Conservation (phyloP, 371 early-diverging fungal species). For the Mucor lusitanicus region DNA sequence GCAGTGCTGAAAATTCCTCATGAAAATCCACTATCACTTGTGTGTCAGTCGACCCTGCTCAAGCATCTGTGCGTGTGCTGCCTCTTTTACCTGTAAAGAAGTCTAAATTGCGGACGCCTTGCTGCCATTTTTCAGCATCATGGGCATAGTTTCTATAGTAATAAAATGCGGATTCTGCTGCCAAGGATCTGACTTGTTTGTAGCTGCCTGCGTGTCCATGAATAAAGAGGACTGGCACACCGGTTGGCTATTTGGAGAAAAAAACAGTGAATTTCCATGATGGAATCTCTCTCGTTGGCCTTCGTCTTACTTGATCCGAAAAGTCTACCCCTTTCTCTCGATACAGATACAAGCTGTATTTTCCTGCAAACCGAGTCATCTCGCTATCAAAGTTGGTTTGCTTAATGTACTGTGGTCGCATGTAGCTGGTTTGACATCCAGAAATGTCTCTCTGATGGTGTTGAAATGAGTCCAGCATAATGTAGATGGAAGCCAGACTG, state of each 20-base stretch:
- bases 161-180: conserved; percentile 65
- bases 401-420: conserved; percentile 76
- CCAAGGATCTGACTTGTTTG: conserved; percentile 87
- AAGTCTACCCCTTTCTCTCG: conserved; percentile 70
- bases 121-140: conserved; percentile 29
- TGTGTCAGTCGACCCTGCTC: too few species aligned
- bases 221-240: conserved; percentile 90
- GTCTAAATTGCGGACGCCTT: conserved; percentile 65
- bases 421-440: conserved; percentile 81
- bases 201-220: conserved; percentile 96
- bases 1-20: conserved; percentile 92
- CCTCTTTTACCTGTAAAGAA: conserved; percentile 79
- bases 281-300: background rate
- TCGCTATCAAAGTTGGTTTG: conserved; percentile 64
- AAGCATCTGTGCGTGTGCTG: too few species aligned
- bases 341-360: conserved; percentile 81
- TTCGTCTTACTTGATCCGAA: conserved; percentile 39
- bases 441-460: conserved; percentile 65
- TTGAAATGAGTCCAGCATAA: conserved; percentile 59
- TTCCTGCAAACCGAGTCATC: conserved; percentile 71
- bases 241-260: conserved; percentile 41
- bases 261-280: background rate
- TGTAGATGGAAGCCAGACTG: conserved; percentile 28
- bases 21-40: conserved; percentile 74
- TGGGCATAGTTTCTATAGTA: conserved; percentile 52